These are phyloP conservation scores for Parietaria judaica DNA, from an alignment of 306 rosid species.

Conservation along the genomic window DNA sequence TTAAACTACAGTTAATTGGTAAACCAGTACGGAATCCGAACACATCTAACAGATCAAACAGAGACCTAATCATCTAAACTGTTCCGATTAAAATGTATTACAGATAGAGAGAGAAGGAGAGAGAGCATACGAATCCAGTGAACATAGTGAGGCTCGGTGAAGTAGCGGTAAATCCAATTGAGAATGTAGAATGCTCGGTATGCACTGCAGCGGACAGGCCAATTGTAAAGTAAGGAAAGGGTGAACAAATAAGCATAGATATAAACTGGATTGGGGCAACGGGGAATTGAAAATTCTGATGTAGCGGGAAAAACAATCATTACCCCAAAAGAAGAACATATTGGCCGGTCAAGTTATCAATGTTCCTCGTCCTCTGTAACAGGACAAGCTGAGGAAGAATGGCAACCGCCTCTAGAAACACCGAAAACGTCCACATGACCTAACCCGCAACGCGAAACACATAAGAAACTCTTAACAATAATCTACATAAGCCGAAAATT, in stretches of 20 bases:
- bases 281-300: neutral
- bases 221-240: neutral
- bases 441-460: slow-evolving; percentile 23
- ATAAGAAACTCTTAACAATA: slow-evolving; percentile 11
- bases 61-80: too few relatives aligned
- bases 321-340: slow-evolving; percentile 85
- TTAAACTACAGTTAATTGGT: neutral
- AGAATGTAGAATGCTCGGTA: slow-evolving; percentile 75
- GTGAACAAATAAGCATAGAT: neutral
- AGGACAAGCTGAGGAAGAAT: slow-evolving; percentile 85
- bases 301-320: neutral
- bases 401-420: slow-evolving; percentile 85
- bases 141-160: slow-evolving; percentile 65
- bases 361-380: slow-evolving; percentile 82
- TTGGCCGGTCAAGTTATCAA: slow-evolving; percentile 90
- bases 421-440: slow-evolving; percentile 88
- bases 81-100: too few relatives aligned
- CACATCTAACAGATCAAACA: too few relatives aligned
- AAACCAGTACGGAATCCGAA: too few relatives aligned
- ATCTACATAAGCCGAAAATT: neutral
- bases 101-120: slow-evolving; percentile 1
- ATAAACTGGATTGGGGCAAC: neutral
- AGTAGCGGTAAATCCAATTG: slow-evolving; percentile 93
- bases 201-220: slow-evolving; percentile 44
- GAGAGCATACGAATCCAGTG: slow-evolving; percentile 76